Evolutionary conservation across 179 eudicot genomes (phyloP).

Genomic region (Sideroxylon spinosum): DNA sequence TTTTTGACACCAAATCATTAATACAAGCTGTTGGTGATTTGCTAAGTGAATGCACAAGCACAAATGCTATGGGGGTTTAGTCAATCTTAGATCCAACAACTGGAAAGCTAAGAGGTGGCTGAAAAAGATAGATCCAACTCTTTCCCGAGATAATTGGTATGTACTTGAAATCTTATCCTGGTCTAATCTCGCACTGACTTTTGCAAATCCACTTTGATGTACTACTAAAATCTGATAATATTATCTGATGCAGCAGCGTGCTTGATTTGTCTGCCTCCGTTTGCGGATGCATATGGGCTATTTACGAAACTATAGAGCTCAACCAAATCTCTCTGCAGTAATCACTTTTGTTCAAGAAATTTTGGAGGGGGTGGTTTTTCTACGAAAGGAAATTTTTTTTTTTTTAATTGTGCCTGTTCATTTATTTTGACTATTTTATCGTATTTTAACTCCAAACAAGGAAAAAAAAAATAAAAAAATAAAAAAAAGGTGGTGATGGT

Average conservation of each 20-base stretch:
- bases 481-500: too few relatives aligned
- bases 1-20: constrained; percentile 69
- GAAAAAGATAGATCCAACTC: not conserved
- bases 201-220: not conserved
- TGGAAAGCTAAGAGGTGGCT: not conserved
- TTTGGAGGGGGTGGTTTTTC: not conserved
- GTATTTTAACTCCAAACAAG: too few relatives aligned
- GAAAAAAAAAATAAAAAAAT: too few relatives aligned
- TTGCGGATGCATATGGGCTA: not conserved
- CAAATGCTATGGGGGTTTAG: not conserved
- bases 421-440: too few relatives aligned
- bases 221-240: not conserved
- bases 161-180: not conserved
- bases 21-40: constrained; percentile 64
- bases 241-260: constrained; percentile 1
- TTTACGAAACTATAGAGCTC: not conserved
- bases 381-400: too few relatives aligned
- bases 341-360: not conserved
- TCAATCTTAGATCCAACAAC: not conserved
- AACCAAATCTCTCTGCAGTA: not conserved
- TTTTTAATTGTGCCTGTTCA: too few relatives aligned
- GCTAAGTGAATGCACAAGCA: constrained; percentile 27
- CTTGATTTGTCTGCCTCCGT: not conserved
- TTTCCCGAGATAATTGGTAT: not conserved
- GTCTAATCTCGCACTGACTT: not conserved